Evolutionary conservation across 1,284 basidiomycete genomes (phyloP).

Genomic region (Pascua sp.): DNA sequence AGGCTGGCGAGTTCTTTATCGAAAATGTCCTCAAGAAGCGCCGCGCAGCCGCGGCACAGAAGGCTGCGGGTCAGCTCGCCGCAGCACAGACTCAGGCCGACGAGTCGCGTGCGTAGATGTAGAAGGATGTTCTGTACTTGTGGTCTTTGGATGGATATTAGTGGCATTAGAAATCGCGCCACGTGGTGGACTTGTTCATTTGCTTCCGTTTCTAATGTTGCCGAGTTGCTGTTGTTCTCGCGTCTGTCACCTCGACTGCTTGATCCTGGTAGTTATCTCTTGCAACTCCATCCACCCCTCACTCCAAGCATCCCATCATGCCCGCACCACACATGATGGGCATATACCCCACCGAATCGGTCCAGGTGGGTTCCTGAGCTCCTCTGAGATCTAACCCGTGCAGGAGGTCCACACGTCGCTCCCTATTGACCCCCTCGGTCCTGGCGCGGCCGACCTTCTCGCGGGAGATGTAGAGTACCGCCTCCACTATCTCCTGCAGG

Average conservation of each 20-base stretch:
- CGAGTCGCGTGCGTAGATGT: neutral
- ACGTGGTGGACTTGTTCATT: no score
- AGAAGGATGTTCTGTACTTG: neutral
- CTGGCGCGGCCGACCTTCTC: slow-evolving; percentile 74
- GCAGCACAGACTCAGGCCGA: slow-evolving; percentile 8
- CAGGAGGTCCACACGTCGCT: slow-evolving; percentile 91
- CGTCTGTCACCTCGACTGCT: neutral
- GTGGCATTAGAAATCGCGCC: neutral
- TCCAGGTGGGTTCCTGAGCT: slow-evolving; percentile 25
- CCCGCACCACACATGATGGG: slow-evolving; percentile 38
- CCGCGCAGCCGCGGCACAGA: slow-evolving; percentile 37
- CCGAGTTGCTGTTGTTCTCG: neutral
- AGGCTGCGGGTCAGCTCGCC: slow-evolving; percentile 34
- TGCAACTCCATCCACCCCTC: neutral
- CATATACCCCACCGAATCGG: slow-evolving; percentile 43
- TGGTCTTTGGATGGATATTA: neutral
- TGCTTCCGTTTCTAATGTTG: no score
- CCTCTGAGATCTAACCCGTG: slow-evolving; percentile 1
- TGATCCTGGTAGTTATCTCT: neutral
- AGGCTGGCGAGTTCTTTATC: slow-evolving; percentile 91
- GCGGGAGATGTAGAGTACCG: slow-evolving; percentile 97
- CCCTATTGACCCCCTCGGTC: slow-evolving; percentile 73
- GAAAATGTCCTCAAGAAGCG: slow-evolving; percentile 70
- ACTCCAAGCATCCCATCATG: slow-evolving; percentile 23
- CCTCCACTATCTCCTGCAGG: slow-evolving; percentile 71